These are phyloP conservation scores for Zizania palustris DNA, from an alignment of 202 grass and related monocot species.

Conservation along the genomic window DNA sequence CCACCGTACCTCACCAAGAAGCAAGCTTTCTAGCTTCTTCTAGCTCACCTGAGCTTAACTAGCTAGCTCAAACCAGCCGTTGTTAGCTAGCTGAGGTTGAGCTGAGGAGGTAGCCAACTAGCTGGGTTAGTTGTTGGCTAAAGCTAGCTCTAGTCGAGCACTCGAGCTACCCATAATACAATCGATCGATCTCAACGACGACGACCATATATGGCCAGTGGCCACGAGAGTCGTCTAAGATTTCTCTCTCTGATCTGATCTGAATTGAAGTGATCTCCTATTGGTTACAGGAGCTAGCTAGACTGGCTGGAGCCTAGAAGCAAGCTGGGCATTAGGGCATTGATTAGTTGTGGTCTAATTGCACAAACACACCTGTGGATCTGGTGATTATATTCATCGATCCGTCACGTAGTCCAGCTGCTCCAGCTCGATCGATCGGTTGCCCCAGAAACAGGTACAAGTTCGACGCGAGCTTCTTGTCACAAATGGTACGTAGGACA, in stretches of 20 bases:
- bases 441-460: background rate
- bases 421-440: too few species aligned
- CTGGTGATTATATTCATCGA: too few species aligned
- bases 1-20: too few species aligned
- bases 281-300: background rate
- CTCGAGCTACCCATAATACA: too few species aligned
- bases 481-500: background rate
- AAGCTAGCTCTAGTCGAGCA: background rate
- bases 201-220: too few species aligned
- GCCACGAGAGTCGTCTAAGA: too few species aligned
- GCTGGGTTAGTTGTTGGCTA: slow-evolving; percentile 2
- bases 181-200: too few species aligned
- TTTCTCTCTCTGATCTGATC: background rate
- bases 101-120: background rate
- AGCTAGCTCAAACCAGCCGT: too few species aligned
- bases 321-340: background rate
- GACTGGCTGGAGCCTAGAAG: background rate
- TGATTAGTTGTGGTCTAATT: background rate
- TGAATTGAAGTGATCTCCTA: background rate
- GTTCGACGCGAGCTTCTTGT: background rate
- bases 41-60: too few species aligned
- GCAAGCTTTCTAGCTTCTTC: too few species aligned
- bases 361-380: background rate
- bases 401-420: too few species aligned
- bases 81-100: too few species aligned